phyloP scores from a whole-genome alignment of 2,329 filamentous ascomycete species.

The Ascochyta clinopodiicola region DNA sequence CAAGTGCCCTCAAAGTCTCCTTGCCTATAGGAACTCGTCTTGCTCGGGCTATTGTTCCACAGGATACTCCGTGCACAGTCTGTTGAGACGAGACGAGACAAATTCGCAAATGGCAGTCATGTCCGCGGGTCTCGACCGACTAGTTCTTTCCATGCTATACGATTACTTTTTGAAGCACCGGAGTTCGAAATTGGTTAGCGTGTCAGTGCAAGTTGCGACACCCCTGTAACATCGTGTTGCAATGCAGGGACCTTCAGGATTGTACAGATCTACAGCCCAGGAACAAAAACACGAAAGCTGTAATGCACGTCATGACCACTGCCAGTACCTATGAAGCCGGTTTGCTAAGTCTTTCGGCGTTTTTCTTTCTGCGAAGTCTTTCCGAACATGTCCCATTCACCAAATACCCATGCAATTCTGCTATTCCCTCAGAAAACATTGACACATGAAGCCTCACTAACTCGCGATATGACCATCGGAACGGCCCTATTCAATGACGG shows the following conservation, averaged over 20 bases:
- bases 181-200: conserved; percentile 3
- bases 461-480: no score
- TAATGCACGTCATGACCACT: neutral
- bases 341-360: no score
- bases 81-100: neutral
- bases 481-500: no score
- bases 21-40: neutral
- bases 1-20: neutral
- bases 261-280: neutral
- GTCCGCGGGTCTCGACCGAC: neutral
- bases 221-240: neutral
- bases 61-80: neutral
- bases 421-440: no score
- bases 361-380: no score
- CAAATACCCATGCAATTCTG: no score
- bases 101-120: neutral
- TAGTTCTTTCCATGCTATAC: conserved; percentile 1
- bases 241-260: neutral
- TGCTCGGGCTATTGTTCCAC: neutral
- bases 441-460: no score
- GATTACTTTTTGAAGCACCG: conserved; percentile 8
- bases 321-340: no score
- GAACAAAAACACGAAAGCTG: neutral
- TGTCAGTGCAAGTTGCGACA: neutral
- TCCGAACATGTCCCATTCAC: no score